Percentiles rank a stretch among this genome's conserved stretches.
phyloP scores from a whole-genome alignment of 768 basidiomycete genomes.

The Collybiopsis confluens region DNA sequence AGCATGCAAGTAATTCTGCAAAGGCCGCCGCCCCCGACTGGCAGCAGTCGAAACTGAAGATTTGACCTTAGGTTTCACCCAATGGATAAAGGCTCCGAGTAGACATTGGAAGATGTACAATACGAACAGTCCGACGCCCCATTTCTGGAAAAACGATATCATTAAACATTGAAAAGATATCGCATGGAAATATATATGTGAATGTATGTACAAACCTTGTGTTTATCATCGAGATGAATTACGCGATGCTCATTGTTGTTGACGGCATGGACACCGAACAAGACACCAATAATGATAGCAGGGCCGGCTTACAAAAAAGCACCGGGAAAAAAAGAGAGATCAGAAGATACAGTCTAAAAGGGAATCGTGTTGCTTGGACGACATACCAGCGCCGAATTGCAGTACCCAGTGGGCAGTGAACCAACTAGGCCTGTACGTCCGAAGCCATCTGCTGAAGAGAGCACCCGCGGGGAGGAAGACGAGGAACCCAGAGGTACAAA shows the following conservation, averaged over 20 bases:
- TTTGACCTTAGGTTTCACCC: conserved; percentile 43
- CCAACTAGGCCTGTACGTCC: conserved; percentile 48
- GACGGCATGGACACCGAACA: conserved; percentile 40
- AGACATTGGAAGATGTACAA: conserved; percentile 46
- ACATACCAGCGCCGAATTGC: conserved; percentile 44
- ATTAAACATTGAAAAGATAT: not conserved
- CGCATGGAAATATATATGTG: not conserved
- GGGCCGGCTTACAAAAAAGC: too few relatives aligned
- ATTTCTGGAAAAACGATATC: too few relatives aligned
- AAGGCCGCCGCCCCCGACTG: conserved; percentile 32
- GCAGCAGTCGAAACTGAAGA: too few relatives aligned
- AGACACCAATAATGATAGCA: conserved; percentile 36
- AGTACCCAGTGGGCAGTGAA: conserved; percentile 48
- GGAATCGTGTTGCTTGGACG: not conserved
- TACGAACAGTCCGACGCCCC: conserved; percentile 46
- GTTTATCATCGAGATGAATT: conserved; percentile 37
- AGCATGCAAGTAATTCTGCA: conserved; percentile 58
- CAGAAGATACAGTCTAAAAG: too few relatives aligned
- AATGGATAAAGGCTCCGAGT: conserved; percentile 52
- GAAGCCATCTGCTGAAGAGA: conserved; percentile 48
- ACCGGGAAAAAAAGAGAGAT: not conserved
- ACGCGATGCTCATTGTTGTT: conserved; percentile 22
- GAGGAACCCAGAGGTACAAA: conserved; percentile 47
- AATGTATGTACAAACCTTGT: conserved; percentile 46
- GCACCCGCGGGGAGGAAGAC: conserved; percentile 50